A percentile compares a stretch with the other conserved stretches of the same genome.
Evolutionary conservation across 106 monocot species (phyloP).

Genomic region (Platanthera zijinensis): DNA sequence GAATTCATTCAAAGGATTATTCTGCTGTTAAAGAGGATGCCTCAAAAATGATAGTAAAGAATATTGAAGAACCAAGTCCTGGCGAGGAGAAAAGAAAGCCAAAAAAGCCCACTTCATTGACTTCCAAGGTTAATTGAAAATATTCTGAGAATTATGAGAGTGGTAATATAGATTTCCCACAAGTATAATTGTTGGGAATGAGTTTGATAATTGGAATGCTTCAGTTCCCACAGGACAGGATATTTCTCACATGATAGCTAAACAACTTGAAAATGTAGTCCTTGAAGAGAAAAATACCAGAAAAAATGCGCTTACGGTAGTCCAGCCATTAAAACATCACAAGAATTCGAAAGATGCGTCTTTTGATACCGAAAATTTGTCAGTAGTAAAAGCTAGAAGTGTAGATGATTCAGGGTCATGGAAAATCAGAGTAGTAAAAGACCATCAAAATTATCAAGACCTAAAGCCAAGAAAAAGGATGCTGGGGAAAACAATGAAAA

Average conservation of each 20-base stretch:
- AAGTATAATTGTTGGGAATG: slow-evolving; percentile 31
- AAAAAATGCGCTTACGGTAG: slow-evolving; percentile 17
- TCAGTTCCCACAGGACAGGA: slow-evolving; percentile 5
- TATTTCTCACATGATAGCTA: slow-evolving; percentile 38
- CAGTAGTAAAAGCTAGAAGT: not conserved
- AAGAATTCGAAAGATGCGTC: not conserved
- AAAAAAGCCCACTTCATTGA: not conserved
- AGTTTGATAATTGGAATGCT: slow-evolving; percentile 8
- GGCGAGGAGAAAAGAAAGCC: slow-evolving; percentile 3
- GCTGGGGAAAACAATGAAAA: slow-evolving; percentile 3
- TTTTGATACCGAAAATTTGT: not conserved
- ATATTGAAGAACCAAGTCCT: slow-evolving; percentile 6
- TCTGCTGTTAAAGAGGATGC: not conserved
- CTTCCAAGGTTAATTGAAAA: not conserved
- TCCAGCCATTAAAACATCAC: slow-evolving; percentile 13
- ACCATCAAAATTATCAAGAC: slow-evolving; percentile 15
- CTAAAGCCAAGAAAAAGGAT: slow-evolving; percentile 18
- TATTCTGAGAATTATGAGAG: not conserved
- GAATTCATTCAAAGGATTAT: not conserved
- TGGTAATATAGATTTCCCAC: slow-evolving; percentile 34
- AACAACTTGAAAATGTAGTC: slow-evolving; percentile 27
- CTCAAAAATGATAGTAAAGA: not conserved
- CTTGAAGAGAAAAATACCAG: slow-evolving; percentile 16
- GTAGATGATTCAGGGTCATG: not conserved
- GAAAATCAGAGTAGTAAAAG: slow-evolving; percentile 6